phyloP scores from a whole-genome alignment of 2,329 filamentous ascomycete genomes.

The Colletotrichum spinosum region DNA sequence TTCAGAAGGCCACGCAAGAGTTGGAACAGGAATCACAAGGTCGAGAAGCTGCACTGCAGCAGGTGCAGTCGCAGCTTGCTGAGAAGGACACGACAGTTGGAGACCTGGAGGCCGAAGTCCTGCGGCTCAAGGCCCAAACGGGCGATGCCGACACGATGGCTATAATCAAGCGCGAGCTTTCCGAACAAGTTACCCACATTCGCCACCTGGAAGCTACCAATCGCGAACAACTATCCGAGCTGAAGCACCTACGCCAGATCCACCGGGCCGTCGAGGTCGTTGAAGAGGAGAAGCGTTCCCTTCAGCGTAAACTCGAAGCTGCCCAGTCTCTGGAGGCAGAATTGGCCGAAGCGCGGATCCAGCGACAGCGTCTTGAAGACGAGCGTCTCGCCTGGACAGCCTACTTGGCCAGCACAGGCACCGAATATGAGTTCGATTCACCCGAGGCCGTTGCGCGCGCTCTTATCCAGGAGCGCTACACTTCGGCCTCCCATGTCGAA shows the following conservation, averaged over 20 bases:
- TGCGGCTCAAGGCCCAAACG: conserved; percentile 86
- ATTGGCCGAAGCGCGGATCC: conserved; percentile 81
- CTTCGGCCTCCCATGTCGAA: conserved; percentile 83
- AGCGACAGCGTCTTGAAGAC: conserved; percentile 88
- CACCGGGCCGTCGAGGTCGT: conserved; percentile 93
- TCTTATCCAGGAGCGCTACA: conserved; percentile 83
- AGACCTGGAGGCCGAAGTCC: conserved; percentile 82
- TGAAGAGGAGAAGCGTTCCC: conserved; percentile 90
- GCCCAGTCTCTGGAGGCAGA: conserved; percentile 81
- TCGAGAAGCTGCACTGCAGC: conserved; percentile 67
- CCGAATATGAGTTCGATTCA: conserved; percentile 82
- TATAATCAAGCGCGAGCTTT: conserved; percentile 87
- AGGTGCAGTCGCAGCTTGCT: conserved; percentile 73
- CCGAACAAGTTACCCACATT: conserved; percentile 93
- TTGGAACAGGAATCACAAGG: conserved; percentile 68
- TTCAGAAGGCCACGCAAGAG: conserved; percentile 65
- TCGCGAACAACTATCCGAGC: conserved; percentile 80
- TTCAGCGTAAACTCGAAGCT: conserved; percentile 82
- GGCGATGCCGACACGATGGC: conserved; percentile 87
- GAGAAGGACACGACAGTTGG: conserved; percentile 79
- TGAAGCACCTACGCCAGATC: conserved; percentile 83
- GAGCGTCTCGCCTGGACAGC: conserved; percentile 89
- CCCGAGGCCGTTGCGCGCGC: conserved; percentile 89
- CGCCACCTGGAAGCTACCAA: conserved; percentile 84
- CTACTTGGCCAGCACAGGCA: conserved; percentile 77